These are phyloP conservation scores for Macadamia tetraphylla DNA, from an alignment of 164 flowering plant genomes.

Conservation along the genomic window DNA sequence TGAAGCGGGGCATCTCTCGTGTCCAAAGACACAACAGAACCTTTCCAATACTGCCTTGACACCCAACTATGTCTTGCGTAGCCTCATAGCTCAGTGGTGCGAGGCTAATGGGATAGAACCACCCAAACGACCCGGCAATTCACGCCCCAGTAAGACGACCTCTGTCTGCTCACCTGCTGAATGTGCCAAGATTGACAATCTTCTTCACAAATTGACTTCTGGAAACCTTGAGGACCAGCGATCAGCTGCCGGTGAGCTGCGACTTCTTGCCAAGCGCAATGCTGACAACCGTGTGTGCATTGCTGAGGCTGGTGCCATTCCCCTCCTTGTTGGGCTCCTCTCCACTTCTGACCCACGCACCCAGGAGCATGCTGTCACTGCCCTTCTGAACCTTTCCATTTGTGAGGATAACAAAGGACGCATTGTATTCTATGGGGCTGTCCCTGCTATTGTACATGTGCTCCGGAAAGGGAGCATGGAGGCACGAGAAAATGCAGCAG, in stretches of 20 bases:
- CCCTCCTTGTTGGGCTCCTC: slow-evolving; percentile 6
- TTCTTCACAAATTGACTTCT: slow-evolving; percentile 1
- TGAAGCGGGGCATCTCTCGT: slow-evolving; percentile 78
- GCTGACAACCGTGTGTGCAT: slow-evolving; percentile 7
- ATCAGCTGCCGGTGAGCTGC: slow-evolving; percentile 1
- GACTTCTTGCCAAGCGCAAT: slow-evolving; percentile 6
- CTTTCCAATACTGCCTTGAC: slow-evolving; percentile 60
- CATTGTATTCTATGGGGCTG: neutral
- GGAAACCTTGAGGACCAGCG: slow-evolving; percentile 1
- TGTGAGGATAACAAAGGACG: slow-evolving; percentile 5
- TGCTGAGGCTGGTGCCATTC: slow-evolving; percentile 7
- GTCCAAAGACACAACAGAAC: slow-evolving; percentile 90
- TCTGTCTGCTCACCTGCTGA: slow-evolving; percentile 2
- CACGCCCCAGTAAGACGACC: neutral
- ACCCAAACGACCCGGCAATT: slow-evolving; percentile 49
- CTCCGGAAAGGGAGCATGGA: slow-evolving; percentile 5
- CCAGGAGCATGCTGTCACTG: slow-evolving; percentile 9
- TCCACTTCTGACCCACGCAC: neutral
- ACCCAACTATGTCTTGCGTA: slow-evolving; percentile 87
- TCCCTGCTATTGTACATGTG: slow-evolving; percentile 2
- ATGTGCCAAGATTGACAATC: slow-evolving; percentile 2
- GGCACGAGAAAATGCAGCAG: slow-evolving; percentile 4
- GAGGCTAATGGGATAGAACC: slow-evolving; percentile 85
- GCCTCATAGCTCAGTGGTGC: slow-evolving; percentile 96
- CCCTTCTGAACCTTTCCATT: slow-evolving; percentile 7